A percentile compares a stretch with the other conserved stretches of the same genome.
Evolutionary conservation across 495 filamentous ascomycete genomes (phyloP).

Genomic region (Aspergillus asperescens): DNA sequence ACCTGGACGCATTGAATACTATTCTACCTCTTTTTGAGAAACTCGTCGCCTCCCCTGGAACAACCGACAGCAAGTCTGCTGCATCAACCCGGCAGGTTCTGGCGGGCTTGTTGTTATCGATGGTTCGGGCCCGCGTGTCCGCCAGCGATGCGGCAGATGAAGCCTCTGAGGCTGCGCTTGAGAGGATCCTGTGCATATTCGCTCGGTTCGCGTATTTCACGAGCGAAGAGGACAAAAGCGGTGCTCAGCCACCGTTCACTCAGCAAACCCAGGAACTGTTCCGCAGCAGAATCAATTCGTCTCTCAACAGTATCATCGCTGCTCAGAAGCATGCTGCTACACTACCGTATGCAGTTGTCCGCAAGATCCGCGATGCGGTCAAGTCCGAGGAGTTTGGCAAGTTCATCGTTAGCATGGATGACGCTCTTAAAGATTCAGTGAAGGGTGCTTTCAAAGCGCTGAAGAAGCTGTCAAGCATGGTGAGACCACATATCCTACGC

Average conservation of each 20-base stretch:
- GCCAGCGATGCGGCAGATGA: conserved; percentile 31
- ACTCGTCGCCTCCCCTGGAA: conserved; percentile 36
- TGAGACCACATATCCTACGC: conserved; percentile 21
- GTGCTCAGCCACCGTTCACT: conserved; percentile 45
- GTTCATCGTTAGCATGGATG: conserved; percentile 57
- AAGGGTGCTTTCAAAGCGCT: conserved; percentile 60
- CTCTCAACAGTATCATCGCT: conserved; percentile 64
- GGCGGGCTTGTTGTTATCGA: conserved; percentile 43
- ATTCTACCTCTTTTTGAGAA: conserved; percentile 40
- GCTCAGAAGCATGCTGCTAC: conserved; percentile 49
- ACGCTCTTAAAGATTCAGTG: conserved; percentile 53
- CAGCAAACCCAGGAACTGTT: conserved; percentile 62
- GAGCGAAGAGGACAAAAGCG: conserved; percentile 20
- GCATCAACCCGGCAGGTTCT: conserved; percentile 43
- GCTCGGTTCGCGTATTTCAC: conserved; percentile 44
- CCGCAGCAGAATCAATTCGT: conserved; percentile 59
- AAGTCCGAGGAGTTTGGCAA: conserved; percentile 40
- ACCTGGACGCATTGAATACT: conserved; percentile 41
- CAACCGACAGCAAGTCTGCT: conserved; percentile 41
- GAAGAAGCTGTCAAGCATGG: conserved; percentile 60
- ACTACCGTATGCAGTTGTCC: conserved; percentile 48
- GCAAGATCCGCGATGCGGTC: conserved; percentile 43
- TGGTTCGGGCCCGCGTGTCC: conserved; percentile 38
- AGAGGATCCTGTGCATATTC: conserved; percentile 38
- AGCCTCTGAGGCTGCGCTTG: conserved; percentile 28